Evolutionary conservation across 2,329 filamentous ascomycete genomes (phyloP).

Genomic region (Colletotrichum musae): DNA sequence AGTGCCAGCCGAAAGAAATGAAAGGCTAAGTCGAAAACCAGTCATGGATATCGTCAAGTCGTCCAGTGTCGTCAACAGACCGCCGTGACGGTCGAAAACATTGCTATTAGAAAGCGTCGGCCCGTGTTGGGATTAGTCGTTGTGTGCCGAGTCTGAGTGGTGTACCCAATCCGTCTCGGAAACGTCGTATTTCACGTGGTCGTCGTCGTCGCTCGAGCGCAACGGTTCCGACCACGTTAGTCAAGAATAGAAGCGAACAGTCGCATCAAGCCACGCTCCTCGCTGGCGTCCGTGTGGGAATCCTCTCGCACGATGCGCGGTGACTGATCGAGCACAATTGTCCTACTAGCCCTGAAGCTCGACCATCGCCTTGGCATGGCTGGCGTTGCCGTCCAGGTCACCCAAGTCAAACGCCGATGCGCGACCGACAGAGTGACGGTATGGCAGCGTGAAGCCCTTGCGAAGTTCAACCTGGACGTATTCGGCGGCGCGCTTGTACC

Average conservation of each 20-base stretch:
- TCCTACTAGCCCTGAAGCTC: conserved; percentile 41
- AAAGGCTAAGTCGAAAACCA: conserved; percentile 33
- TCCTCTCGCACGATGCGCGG: conserved; percentile 20
- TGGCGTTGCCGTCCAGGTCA: conserved; percentile 32
- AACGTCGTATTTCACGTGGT: conserved; percentile 18
- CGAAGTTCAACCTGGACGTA: conserved; percentile 84
- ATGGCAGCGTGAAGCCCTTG: conserved; percentile 69
- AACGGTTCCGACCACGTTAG: conserved; percentile 5
- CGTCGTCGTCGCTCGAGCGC: background rate
- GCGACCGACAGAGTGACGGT: conserved; percentile 56
- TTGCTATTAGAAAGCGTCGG: conserved; percentile 28
- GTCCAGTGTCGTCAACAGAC: conserved; percentile 39
- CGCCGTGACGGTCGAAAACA: conserved; percentile 31
- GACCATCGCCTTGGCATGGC: conserved; percentile 32
- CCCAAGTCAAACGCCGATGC: conserved; percentile 41
- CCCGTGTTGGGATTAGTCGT: conserved; percentile 23
- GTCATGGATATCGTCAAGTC: conserved; percentile 43
- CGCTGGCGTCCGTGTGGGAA: conserved; percentile 14
- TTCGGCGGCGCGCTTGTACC: conserved; percentile 86
- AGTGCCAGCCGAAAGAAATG: conserved; percentile 33
- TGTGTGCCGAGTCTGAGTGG: conserved; percentile 7
- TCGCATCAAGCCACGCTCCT: conserved; percentile 20
- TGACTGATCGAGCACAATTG: conserved; percentile 32
- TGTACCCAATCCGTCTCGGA: conserved; percentile 5
- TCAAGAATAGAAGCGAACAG: conserved; percentile 26